These are phyloP conservation scores for Eucalyptus curtisii DNA, from an alignment of 345 rosid species.

Conservation along the genomic window DNA sequence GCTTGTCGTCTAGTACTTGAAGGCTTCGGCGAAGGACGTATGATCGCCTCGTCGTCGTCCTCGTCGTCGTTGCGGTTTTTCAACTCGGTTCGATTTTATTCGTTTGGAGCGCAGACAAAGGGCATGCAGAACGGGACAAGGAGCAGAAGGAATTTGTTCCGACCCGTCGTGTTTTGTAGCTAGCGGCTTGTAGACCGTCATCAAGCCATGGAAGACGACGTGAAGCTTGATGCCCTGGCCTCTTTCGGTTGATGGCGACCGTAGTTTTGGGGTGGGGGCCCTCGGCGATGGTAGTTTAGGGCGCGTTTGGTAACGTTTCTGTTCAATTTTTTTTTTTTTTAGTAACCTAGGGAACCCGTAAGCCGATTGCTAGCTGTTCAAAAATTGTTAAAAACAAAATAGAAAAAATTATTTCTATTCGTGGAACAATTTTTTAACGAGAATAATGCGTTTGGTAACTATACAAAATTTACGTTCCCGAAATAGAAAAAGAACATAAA, in stretches of 20 bases:
- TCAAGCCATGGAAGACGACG: background rate
- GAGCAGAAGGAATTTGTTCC: constrained; percentile 12
- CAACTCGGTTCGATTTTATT: constrained; percentile 2
- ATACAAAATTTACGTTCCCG: no score
- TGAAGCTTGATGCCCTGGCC: background rate
- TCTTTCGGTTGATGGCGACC: background rate
- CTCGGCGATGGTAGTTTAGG: background rate
- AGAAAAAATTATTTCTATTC: no score
- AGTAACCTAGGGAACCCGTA: no score
- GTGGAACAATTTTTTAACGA: no score
- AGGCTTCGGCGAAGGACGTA: constrained; percentile 14
- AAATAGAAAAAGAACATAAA: no score
- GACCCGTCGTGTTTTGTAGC: background rate
- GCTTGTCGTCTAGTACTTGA: constrained; percentile 3
- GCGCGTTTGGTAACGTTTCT: no score
- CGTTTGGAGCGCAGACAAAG: constrained; percentile 1
- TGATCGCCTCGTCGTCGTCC: background rate
- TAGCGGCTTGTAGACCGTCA: background rate
- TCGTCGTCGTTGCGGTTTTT: background rate
- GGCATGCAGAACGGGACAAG: constrained; percentile 11
- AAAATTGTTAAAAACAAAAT: no score
- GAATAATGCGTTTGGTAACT: no score
- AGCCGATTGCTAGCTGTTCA: no score
- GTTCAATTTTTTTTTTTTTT: no score
- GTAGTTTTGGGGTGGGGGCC: background rate